phyloP scores from a whole-genome alignment of 2,329 filamentous ascomycete genomes.

The Botryotinia globosa region DNA sequence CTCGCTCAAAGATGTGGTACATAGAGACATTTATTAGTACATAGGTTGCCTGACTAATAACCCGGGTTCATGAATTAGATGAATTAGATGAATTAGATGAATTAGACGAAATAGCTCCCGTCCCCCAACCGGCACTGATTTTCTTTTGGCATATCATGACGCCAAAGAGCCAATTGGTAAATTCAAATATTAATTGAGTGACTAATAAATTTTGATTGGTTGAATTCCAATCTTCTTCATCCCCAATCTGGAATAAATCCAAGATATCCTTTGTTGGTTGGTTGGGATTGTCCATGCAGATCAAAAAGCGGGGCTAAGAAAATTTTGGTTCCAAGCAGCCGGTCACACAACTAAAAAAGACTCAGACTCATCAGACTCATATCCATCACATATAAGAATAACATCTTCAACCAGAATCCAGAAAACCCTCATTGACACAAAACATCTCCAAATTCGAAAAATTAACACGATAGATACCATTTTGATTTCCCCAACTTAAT shows the following conservation, averaged over 20 bases:
- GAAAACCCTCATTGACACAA: background rate
- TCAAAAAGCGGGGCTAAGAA: constrained; percentile 11
- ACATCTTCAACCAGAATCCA: background rate
- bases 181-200: background rate
- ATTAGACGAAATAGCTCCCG: background rate
- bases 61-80: background rate
- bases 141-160: background rate
- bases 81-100: background rate
- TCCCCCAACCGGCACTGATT: background rate
- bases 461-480: background rate
- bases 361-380: background rate
- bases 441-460: background rate
- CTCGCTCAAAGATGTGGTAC: background rate
- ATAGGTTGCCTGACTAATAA: background rate
- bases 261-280: constrained; percentile 9
- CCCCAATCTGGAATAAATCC: background rate
- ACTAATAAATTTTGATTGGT: background rate
- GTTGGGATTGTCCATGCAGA: constrained; percentile 1
- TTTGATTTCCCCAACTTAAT: constrained; percentile 21
- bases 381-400: constrained; percentile 6
- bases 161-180: constrained; percentile 2
- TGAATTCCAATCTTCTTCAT: background rate
- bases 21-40: background rate
- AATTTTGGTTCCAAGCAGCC: constrained; percentile 14
- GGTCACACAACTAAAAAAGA: constrained; percentile 9